These are phyloP conservation scores for Cladosporium halotolerans DNA, from an alignment of 2,329 filamentous ascomycete genomes.

Conservation along the genomic window DNA sequence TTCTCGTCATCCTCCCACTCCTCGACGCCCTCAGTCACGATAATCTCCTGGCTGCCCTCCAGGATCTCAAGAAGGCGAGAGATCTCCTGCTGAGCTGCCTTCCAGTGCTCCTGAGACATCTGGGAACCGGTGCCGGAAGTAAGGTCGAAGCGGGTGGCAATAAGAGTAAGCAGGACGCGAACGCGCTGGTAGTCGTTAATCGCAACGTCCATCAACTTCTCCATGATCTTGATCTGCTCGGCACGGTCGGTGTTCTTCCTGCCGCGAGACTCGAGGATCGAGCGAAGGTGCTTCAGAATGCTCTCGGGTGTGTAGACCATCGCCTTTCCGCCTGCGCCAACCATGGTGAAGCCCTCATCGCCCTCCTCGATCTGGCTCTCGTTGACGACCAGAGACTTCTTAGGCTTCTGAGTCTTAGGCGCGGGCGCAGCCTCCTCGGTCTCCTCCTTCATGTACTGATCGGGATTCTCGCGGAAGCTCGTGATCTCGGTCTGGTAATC, in stretches of 20 bases:
- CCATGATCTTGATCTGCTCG: constrained; percentile 96
- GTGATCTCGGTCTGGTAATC: constrained; percentile 86
- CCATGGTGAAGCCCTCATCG: constrained; percentile 81
- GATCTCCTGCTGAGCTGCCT: constrained; percentile 83
- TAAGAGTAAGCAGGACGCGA: constrained; percentile 80
- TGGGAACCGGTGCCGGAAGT: constrained; percentile 70
- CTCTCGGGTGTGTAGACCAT: constrained; percentile 93
- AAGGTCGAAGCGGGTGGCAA: constrained; percentile 92
- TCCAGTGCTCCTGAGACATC: constrained; percentile 97
- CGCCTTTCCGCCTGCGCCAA: constrained; percentile 82
- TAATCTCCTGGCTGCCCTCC: constrained; percentile 69
- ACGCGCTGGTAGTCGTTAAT: constrained; percentile 89
- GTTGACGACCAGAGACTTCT: constrained; percentile 46
- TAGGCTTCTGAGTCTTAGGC: constrained; percentile 46
- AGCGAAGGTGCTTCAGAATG: constrained; percentile 92
- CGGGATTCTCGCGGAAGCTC: constrained; percentile 76
- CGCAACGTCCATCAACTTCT: constrained; percentile 87
- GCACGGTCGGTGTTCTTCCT: constrained; percentile 97
- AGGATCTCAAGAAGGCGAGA: constrained; percentile 69
- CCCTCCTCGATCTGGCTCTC: constrained; percentile 52
- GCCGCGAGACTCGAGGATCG: constrained; percentile 90
- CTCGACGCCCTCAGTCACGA: constrained; percentile 80
- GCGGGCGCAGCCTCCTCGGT: constrained; percentile 60
- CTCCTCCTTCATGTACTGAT: constrained; percentile 79
- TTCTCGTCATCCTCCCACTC: constrained; percentile 99